phyloP scores from a whole-genome alignment of 2,329 filamentous ascomycete genomes.

The Cercospora zeae-maydis region DNA sequence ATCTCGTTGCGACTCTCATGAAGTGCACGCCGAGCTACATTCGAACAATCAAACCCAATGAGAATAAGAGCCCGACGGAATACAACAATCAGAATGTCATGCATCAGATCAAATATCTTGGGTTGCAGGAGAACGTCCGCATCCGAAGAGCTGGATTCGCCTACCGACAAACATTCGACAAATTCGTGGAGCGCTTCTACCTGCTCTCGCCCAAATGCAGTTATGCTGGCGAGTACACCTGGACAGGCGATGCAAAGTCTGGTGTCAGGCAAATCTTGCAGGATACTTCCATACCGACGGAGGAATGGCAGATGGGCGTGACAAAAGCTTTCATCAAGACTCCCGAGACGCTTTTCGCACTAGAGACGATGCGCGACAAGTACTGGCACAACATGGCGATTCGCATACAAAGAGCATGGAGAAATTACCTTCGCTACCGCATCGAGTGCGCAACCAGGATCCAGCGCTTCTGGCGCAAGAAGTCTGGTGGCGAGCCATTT shows the following conservation, averaged over 20 bases:
- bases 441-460: slow-evolving; percentile 90
- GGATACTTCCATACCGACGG: slow-evolving; percentile 89
- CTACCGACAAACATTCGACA: slow-evolving; percentile 94
- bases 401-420: slow-evolving; percentile 93
- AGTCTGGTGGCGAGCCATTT: slow-evolving; percentile 84
- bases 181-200: slow-evolving; percentile 97
- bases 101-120: slow-evolving; percentile 98
- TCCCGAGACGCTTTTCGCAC: slow-evolving; percentile 90
- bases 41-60: slow-evolving; percentile 97
- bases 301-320: slow-evolving; percentile 96
- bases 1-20: slow-evolving; percentile 91
- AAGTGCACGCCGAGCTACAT: slow-evolving; percentile 97
- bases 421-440: slow-evolving; percentile 89
- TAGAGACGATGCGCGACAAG: slow-evolving; percentile 95
- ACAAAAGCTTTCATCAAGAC: slow-evolving; percentile 98
- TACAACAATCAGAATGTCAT: slow-evolving; percentile 90
- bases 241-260: slow-evolving; percentile 81
- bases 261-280: slow-evolving; percentile 91
- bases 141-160: slow-evolving; percentile 96
- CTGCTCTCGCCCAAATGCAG: slow-evolving; percentile 89
- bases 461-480: slow-evolving; percentile 92
- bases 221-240: slow-evolving; percentile 95
- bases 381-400: slow-evolving; percentile 99
- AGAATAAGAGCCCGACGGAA: slow-evolving; percentile 93
- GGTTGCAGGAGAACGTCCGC: slow-evolving; percentile 97